phyloP scores from a whole-genome alignment of 345 rosid species.

The Lagerstroemia speciosa region DNA sequence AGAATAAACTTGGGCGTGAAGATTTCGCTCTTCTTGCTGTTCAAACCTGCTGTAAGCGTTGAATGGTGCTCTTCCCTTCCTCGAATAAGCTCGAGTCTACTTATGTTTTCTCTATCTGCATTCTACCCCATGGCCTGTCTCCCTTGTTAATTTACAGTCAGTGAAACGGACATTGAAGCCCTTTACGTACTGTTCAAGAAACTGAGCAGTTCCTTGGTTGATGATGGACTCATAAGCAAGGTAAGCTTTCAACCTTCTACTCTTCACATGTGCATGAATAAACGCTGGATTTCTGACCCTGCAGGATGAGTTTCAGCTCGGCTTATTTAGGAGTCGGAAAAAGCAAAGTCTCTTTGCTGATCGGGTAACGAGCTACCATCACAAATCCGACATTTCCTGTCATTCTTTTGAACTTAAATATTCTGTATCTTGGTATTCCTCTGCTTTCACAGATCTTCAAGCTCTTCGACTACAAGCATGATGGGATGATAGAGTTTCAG shows the following conservation, averaged over 20 bases:
- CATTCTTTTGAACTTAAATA: neutral
- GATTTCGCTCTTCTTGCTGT: conserved; percentile 23
- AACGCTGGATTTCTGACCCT: neutral
- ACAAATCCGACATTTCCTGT: neutral
- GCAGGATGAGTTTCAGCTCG: conserved; percentile 70
- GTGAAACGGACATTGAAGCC: conserved; percentile 43
- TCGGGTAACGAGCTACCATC: conserved; percentile 21
- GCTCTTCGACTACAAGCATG: conserved; percentile 50
- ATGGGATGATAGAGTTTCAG: conserved; percentile 49
- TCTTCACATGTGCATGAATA: neutral
- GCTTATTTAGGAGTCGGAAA: conserved; percentile 48
- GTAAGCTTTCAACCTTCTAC: conserved; percentile 20
- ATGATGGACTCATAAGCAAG: conserved; percentile 56
- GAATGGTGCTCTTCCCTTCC: too few relatives aligned
- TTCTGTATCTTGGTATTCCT: neutral
- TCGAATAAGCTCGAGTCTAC: neutral
- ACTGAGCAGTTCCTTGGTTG: conserved; percentile 43
- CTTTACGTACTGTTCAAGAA: conserved; percentile 48
- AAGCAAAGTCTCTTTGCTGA: conserved; percentile 38
- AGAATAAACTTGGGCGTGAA: conserved; percentile 13
- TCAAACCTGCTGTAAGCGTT: conserved; percentile 20
- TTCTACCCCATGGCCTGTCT: neutral
- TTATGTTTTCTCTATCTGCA: too few relatives aligned
- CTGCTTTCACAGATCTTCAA: conserved; percentile 34
- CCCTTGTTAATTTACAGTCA: conserved; percentile 32